Evolutionary conservation across 1,284 basidiomycete genomes (phyloP), one percentile per base, ranked within the genome.

Genomic region (Leccinum huronense): DNA sequence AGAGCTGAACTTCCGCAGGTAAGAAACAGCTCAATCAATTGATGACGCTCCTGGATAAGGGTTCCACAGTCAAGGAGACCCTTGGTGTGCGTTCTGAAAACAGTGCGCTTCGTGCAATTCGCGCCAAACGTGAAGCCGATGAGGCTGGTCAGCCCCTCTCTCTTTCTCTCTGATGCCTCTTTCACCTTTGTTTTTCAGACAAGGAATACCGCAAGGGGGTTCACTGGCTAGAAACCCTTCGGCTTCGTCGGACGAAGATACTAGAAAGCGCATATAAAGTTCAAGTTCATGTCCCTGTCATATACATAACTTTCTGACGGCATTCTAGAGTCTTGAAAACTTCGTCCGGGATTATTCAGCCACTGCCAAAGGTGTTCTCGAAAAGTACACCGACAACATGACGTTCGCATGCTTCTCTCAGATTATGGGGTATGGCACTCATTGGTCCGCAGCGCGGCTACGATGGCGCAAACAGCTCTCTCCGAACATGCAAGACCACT

Each of bases 221-320:
- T 34, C 93, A 98, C 76, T 94, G 95, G 86, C 80, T 97, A 30
- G 97, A 99, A 80, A 98, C 97, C 0, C 82, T 98, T 27, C 82
- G 95, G 31, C 80, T 97, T 36, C 84, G 91, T 51, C 83, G 92
- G 65, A 87, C 88, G 19, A 95, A 95, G 78, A 92, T 90, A 45
- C 79, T 97, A 51, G 88, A 91, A 69, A 88, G 89, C 42, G 94
- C 92, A 4, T 91, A 91, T 69, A 90, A 63, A 45, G 72, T 76
- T 86, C 69, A 91, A 86, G 58, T 65, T 78, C 72, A n/a, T 30
- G 34, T 33, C 62, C 14, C 27, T 38, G 13, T 38, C 19, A 2
- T 54, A 8, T 19, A 23, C 11, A 0, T 11, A 54, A 31, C 48
- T 34, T 23, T 63, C 65, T 68, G 59, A 73, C 70, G 31, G 34